Evolutionary conservation across 768 basidiomycete species (phyloP), one percentile per base, ranked within the genome.

Genomic region (Phanerochaete sordida): DNA sequence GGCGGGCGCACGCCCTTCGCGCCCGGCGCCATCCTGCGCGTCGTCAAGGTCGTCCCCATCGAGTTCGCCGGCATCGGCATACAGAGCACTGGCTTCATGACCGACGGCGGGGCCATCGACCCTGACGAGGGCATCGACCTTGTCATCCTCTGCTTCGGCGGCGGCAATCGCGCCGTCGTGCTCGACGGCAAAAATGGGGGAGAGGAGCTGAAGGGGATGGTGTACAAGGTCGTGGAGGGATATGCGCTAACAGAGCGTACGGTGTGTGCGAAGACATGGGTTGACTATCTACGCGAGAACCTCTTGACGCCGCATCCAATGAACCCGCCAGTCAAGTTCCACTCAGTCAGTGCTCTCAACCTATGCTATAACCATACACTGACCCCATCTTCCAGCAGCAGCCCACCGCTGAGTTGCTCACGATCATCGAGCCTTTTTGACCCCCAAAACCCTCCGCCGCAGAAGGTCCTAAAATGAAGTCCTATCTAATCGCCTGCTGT

Each of bases 131-230:
- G 61, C 43, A 56, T 58, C 31, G 61, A 58, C 15, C 19, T 59
- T 12, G 54, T 55, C 28, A 31, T 58, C 2, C 51, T 59, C 26
- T 58, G 57, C 45, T 46, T 62, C 16, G 57, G 49, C 1, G 53
- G 52, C 8, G 51, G 47, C 52, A 54, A 35, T 16, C 43, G 57
- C 31, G 56, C 28, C 2, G 27, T 48, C 21, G 31, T 58, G 7
- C 52, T 62, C 6, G 57, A 59, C 45, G 61, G 61, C 47, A 37
- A 37, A 31, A 28, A 50, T 13, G 61, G 57, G 21, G 61, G 57
- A 2, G 61, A 62, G 21, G 43, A 58, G 12, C n/a, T 62, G 27
- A 46, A 37, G 24, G 61, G 61, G 19, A 15, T 54, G 13, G 61
- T 62, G 23, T 62, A 62, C 46, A 26, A 39, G 9, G n/a, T 48